Conservation (phyloP, 2,329 filamentous ascomycete species). For the Talaromyces sp. region DNA sequence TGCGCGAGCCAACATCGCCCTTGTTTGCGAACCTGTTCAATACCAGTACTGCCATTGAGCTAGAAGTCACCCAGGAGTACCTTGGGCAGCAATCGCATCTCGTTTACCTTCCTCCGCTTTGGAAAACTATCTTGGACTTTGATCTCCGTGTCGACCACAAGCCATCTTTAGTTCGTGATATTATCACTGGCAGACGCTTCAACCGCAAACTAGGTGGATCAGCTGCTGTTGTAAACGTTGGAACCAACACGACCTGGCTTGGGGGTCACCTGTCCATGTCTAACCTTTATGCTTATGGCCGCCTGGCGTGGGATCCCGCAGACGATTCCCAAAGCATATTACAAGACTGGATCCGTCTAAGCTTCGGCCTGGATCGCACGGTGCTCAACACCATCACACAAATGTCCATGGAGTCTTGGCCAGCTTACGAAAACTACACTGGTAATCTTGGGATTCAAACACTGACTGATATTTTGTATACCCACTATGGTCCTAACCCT, state of each 20-base stretch:
- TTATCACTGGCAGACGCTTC: conserved; percentile 60
- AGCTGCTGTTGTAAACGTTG: conserved; percentile 64
- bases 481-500: conserved; percentile 64
- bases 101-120: conserved; percentile 64
- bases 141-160: conserved; percentile 59
- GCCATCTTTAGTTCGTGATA: conserved; percentile 54
- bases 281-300: conserved; percentile 66
- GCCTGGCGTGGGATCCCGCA: conserved; percentile 60
- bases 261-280: conserved; percentile 67
- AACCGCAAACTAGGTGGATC: conserved; percentile 56
- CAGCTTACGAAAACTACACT: conserved; percentile 65
- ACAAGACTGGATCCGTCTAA: conserved; percentile 62
- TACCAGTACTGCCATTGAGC: conserved; percentile 54
- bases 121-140: conserved; percentile 64
- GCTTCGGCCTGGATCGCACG: conserved; percentile 53
- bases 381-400: conserved; percentile 57
- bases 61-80: conserved; percentile 66
- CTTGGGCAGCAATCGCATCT: conserved; percentile 66
- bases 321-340: conserved; percentile 48
- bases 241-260: conserved; percentile 62
- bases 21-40: conserved; percentile 54
- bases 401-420: conserved; percentile 67
- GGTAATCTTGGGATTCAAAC: conserved; percentile 69
- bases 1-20: conserved; percentile 63
- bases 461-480: conserved; percentile 60